phyloP scores from a whole-genome alignment of 345 rosid species.

The Heritiera littoralis region DNA sequence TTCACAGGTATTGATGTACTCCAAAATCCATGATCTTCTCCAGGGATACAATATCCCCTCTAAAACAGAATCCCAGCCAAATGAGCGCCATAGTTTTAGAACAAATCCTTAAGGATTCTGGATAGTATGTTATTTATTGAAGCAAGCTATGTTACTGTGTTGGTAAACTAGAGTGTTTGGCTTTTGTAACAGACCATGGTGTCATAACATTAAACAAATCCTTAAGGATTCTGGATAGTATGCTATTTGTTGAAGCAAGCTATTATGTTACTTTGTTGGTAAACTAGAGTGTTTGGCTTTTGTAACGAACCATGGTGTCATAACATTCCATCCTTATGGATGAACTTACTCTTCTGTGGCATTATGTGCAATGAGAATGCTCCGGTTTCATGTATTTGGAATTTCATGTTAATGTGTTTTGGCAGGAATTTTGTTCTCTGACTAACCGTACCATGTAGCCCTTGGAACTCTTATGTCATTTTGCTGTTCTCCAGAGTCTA shows the following conservation, averaged over 20 bases:
- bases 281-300: constrained; percentile 13
- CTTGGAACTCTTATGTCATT: too few relatives aligned
- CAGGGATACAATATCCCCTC: constrained; percentile 52
- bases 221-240: neutral
- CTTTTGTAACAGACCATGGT: neutral
- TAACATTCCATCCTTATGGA: neutral
- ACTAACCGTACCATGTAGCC: neutral
- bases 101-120: constrained; percentile 33
- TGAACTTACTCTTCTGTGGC: neutral
- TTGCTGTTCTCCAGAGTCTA: too few relatives aligned
- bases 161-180: constrained; percentile 14
- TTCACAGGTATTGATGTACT: constrained; percentile 62
- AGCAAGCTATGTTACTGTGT: constrained; percentile 14
- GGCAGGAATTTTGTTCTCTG: neutral
- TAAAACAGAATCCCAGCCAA: constrained; percentile 55
- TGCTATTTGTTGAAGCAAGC: constrained; percentile 16
- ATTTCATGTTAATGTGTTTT: neutral
- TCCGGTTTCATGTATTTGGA: neutral
- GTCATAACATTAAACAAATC: constrained; percentile 32
- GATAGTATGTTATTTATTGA: constrained; percentile 6
- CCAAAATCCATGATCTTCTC: constrained; percentile 65
- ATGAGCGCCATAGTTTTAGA: constrained; percentile 54
- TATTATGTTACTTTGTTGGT: neutral
- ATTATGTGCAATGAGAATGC: neutral
- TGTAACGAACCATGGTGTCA: neutral